phyloP scores from a whole-genome alignment of 768 basidiomycete species.

The Guyanaporus albipodus region DNA sequence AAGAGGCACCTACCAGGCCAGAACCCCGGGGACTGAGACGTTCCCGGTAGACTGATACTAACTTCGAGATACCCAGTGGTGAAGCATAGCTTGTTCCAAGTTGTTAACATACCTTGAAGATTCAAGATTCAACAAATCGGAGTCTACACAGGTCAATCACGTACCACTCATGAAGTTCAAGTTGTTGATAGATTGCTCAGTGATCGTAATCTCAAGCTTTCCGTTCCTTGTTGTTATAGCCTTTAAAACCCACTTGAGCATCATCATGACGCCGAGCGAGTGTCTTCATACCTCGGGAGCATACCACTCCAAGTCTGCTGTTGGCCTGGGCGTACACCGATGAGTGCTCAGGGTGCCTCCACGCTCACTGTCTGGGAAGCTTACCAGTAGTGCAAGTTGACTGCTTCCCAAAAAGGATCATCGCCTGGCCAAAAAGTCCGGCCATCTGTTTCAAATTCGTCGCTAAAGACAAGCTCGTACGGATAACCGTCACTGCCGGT shows the following conservation, averaged over 20 bases:
- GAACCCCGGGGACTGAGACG: conserved; percentile 56
- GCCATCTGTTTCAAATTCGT: conserved; percentile 75
- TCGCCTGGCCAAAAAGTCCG: conserved; percentile 77
- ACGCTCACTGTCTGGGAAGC: conserved; percentile 3
- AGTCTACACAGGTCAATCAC: conserved; percentile 19
- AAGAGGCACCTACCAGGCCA: conserved; percentile 72
- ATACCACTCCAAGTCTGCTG: conserved; percentile 84
- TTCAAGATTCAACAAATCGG: conserved; percentile 3
- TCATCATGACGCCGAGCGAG: neutral
- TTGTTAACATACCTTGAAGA: conserved; percentile 59
- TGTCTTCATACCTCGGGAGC: conserved; percentile 49
- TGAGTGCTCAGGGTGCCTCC: neutral
- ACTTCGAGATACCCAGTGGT: conserved; percentile 90
- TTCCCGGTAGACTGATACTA: conserved; percentile 70
- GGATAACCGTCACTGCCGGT: conserved; percentile 71
- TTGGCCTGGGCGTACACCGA: conserved; percentile 38
- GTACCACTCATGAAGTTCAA: conserved; percentile 80
- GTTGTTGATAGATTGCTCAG: conserved; percentile 64
- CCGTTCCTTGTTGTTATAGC: conserved; percentile 73
- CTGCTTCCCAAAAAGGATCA: conserved; percentile 85
- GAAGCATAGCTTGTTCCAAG: conserved; percentile 96
- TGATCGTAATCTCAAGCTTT: conserved; percentile 76
- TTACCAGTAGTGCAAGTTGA: conserved; percentile 79
- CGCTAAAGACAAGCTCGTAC: conserved; percentile 85
- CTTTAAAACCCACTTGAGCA: conserved; percentile 25